A percentile compares a stretch with the other conserved stretches of the same genome.
Conservation (phyloP, 179 eudicot species). For the Heliamphora pulchella region DNA sequence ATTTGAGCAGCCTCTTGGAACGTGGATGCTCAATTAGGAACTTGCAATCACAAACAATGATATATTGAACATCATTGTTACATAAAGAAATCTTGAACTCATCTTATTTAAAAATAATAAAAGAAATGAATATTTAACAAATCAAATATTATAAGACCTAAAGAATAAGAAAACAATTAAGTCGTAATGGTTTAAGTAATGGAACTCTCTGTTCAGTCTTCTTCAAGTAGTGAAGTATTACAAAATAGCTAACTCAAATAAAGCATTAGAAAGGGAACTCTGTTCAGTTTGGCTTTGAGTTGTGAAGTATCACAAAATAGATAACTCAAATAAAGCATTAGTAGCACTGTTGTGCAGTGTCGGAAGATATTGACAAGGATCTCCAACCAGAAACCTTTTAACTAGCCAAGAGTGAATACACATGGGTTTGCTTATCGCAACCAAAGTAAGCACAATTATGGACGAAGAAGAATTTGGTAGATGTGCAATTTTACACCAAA, state of each 20-base stretch:
- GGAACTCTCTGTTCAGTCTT: not conserved
- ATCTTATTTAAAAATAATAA: not conserved
- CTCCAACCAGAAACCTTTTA: not conserved
- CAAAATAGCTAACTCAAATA: not conserved
- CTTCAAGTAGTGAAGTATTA: not conserved
- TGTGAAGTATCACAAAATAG: not conserved
- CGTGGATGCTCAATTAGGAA: not conserved
- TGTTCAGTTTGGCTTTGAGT: not conserved
- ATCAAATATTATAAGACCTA: not conserved
- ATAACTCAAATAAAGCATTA: not conserved
- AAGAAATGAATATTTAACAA: not conserved
- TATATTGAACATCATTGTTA: not conserved
- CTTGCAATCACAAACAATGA: not conserved
- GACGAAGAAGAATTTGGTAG: conserved; percentile 9
- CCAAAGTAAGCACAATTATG: not conserved
- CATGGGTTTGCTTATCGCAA: not conserved
- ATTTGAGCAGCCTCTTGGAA: not conserved
- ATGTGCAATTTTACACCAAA: not conserved
- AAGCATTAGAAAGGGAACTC: not conserved
- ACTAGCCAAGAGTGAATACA: not conserved
- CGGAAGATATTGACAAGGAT: not conserved
- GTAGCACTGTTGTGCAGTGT: not conserved
- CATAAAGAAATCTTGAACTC: not conserved
- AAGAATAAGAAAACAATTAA: not conserved
- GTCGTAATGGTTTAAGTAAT: not conserved